Evolutionary conservation across 2,329 filamentous ascomycete species (phyloP).

Genomic region (Chrysoporthe austroafricana): DNA sequence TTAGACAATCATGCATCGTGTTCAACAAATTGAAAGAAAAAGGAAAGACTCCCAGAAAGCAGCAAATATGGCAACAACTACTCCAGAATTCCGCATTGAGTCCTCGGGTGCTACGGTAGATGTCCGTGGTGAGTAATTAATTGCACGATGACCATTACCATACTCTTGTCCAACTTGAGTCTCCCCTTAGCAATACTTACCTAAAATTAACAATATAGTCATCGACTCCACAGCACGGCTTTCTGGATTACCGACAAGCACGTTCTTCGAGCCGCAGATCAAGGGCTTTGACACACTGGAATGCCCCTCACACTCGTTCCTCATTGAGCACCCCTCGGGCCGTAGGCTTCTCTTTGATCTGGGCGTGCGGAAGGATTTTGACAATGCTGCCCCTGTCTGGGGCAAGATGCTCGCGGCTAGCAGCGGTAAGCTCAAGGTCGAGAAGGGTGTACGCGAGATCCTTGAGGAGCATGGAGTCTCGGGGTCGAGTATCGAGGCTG

Average conservation of each 20-base stretch:
- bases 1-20: no score
- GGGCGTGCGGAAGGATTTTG: slow-evolving; percentile 46
- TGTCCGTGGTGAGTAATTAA: slow-evolving; percentile 20
- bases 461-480: slow-evolving; percentile 41
- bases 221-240: slow-evolving; percentile 23
- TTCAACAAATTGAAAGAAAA: neutral
- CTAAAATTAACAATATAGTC: slow-evolving; percentile 3
- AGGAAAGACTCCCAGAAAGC: no score
- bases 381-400: slow-evolving; percentile 39
- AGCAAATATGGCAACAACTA: slow-evolving; percentile 17
- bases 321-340: slow-evolving; percentile 47
- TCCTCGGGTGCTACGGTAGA: slow-evolving; percentile 18
- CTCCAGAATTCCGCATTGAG: slow-evolving; percentile 21
- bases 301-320: slow-evolving; percentile 49
- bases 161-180: neutral
- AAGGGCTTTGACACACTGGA: slow-evolving; percentile 40
- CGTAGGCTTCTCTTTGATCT: slow-evolving; percentile 42
- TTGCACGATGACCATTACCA: neutral
- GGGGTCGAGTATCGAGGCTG: slow-evolving; percentile 29
- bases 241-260: neutral
- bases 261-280: slow-evolving; percentile 33
- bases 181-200: no score
- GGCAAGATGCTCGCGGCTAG: neutral
- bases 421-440: slow-evolving; percentile 39
- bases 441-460: slow-evolving; percentile 47